A percentile compares a stretch with the other conserved stretches of the same genome.
phyloP scores from a whole-genome alignment of 2,329 filamentous ascomycete genomes.

The Sporothrix phasma region DNA sequence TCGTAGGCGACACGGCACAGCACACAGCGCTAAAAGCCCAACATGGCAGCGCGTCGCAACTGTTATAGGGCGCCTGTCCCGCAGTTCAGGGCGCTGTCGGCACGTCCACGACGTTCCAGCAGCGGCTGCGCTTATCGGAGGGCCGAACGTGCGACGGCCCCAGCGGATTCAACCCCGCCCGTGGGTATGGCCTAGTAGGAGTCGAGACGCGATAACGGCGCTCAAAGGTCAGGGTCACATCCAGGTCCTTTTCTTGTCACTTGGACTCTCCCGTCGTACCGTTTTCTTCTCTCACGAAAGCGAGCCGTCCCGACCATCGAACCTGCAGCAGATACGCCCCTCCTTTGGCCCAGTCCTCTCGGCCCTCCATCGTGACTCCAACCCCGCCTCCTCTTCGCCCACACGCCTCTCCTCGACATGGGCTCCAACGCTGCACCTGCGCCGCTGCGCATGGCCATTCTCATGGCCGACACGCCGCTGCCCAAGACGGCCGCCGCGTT shows the following conservation, averaged over 20 bases:
- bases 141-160: not conserved
- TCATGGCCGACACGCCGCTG: constrained; percentile 77
- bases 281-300: too few species aligned
- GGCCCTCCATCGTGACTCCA: too few species aligned
- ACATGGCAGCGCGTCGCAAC: too few species aligned
- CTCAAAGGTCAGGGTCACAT: not conserved
- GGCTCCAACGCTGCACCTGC: constrained; percentile 20
- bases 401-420: constrained; percentile 12
- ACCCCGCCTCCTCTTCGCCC: not conserved
- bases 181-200: too few species aligned
- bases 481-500: constrained; percentile 54
- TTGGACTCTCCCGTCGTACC: too few species aligned
- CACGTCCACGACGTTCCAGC: not conserved
- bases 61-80: too few species aligned
- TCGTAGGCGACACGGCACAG: too few species aligned
- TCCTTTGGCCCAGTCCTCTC: not conserved
- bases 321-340: too few species aligned
- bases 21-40: not conserved
- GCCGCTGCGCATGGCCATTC: constrained; percentile 64
- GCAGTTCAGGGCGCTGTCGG: not conserved
- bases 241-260: not conserved
- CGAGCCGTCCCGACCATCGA: too few species aligned
- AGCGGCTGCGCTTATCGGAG: constrained; percentile 1
- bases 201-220: not conserved
- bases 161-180: not conserved